Evolutionary conservation across 805 yeast species (phyloP).

Genomic region (Saccharomycopsis microspora): DNA sequence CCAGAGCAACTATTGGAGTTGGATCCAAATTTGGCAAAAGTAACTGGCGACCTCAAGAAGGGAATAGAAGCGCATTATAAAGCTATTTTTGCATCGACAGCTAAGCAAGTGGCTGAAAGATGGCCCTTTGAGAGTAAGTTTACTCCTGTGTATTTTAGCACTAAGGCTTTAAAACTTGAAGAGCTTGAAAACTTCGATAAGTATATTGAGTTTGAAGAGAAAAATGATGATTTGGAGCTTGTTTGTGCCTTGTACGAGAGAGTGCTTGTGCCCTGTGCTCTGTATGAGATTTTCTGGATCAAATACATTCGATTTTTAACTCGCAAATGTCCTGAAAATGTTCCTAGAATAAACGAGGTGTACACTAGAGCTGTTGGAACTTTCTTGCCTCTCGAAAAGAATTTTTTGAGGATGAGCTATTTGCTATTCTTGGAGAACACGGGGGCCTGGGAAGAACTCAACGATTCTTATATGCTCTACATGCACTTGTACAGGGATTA

Average conservation of each 20-base stretch:
- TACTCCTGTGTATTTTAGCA: conserved; percentile 44
- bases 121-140: conserved; percentile 69
- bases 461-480: conserved; percentile 1
- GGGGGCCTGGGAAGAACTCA: conserved; percentile 2
- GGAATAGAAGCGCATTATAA: conserved; percentile 33
- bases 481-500: conserved; percentile 2
- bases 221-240: conserved; percentile 20
- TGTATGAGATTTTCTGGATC: conserved; percentile 54
- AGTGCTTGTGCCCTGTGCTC: conserved; percentile 58
- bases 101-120: conserved; percentile 39
- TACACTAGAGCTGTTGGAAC: conserved; percentile 41
- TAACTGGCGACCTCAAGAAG: conserved; percentile 18
- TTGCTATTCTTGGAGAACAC: conserved; percentile 10
- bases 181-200: conserved; percentile 44
- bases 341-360: conserved; percentile 27
- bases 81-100: conserved; percentile 34
- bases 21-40: conserved; percentile 20
- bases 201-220: conserved; percentile 40
- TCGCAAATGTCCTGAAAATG: conserved; percentile 18
- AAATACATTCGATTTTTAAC: conserved; percentile 48
- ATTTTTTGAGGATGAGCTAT: conserved; percentile 10
- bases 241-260: conserved; percentile 54
- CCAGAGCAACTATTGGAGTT: conserved; percentile 14
- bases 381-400: conserved; percentile 23
- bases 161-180: conserved; percentile 31